These are phyloP conservation scores for Penicillium alfredii DNA, from an alignment of 495 filamentous ascomycete species.

Conservation along the genomic window DNA sequence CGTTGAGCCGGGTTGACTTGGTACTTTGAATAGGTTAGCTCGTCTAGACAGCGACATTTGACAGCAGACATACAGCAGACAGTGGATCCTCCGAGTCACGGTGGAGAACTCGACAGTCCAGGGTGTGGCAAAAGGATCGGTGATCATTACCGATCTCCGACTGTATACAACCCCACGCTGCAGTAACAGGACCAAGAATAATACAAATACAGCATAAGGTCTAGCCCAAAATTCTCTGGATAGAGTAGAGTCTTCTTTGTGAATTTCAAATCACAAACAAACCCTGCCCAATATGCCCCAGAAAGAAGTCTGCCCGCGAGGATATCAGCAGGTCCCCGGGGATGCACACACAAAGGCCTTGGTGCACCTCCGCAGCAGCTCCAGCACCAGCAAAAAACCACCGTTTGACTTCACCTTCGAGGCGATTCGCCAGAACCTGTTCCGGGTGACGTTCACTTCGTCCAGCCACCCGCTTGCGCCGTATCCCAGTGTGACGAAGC, in stretches of 20 bases:
- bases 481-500: slow-evolving; percentile 50
- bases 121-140: slow-evolving; percentile 15
- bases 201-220: slow-evolving; percentile 29
- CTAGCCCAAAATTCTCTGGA: too few relatives aligned
- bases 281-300: slow-evolving; percentile 50
- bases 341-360: slow-evolving; percentile 16
- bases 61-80: too few relatives aligned
- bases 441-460: slow-evolving; percentile 60
- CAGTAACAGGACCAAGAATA: slow-evolving; percentile 5
- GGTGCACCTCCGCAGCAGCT: slow-evolving; percentile 41
- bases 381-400: slow-evolving; percentile 20
- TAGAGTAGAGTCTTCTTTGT: not conserved
- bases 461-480: slow-evolving; percentile 51
- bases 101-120: too few relatives aligned
- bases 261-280: slow-evolving; percentile 7
- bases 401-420: slow-evolving; percentile 54
- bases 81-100: too few relatives aligned
- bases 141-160: slow-evolving; percentile 30
- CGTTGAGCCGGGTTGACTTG: too few relatives aligned
- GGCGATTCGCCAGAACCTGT: slow-evolving; percentile 52
- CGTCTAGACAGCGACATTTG: too few relatives aligned
- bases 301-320: slow-evolving; percentile 43
- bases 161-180: slow-evolving; percentile 8
- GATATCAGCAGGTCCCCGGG: slow-evolving; percentile 29
- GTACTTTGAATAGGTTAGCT: too few relatives aligned